phyloP scores from a whole-genome alignment of 208 protist species.

The Crithidia bombi region DNA sequence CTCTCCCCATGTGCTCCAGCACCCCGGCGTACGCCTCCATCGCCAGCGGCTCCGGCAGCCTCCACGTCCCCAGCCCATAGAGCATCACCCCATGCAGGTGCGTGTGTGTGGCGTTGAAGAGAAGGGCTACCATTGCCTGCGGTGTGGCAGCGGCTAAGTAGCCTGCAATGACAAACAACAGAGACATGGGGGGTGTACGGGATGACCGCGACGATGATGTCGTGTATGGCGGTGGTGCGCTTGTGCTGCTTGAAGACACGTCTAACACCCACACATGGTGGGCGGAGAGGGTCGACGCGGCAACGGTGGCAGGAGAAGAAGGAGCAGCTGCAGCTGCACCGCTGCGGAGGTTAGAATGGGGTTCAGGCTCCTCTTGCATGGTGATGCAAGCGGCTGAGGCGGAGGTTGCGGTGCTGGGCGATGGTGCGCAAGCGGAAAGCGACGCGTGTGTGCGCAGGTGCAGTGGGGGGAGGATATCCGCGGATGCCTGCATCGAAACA shows the following conservation, averaged over 20 bases:
- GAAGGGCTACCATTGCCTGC: constrained; percentile 43
- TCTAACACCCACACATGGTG: constrained; percentile 77
- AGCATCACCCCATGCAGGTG: constrained; percentile 66
- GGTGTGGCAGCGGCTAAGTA: constrained; percentile 62
- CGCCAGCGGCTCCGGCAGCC: constrained; percentile 44
- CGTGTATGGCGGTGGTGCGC: too few relatives aligned
- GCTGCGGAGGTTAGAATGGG: too few relatives aligned
- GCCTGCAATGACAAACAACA: constrained; percentile 62
- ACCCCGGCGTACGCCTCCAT: constrained; percentile 34
- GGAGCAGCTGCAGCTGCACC: background rate
- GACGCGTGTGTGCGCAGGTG: constrained; percentile 9
- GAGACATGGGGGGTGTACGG: constrained; percentile 32
- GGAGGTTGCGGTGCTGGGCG: too few relatives aligned
- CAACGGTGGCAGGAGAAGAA: background rate
- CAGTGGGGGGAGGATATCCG: constrained; percentile 21
- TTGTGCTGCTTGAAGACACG: constrained; percentile 12
- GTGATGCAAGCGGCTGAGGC: too few relatives aligned
- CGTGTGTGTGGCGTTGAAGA: constrained; percentile 61
- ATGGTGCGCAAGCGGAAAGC: background rate
- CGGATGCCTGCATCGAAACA: constrained; percentile 20
- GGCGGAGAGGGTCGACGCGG: constrained; percentile 38
- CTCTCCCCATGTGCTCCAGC: constrained; percentile 43
- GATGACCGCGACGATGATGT: background rate
- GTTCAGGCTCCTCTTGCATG: too few relatives aligned
- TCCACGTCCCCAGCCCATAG: constrained; percentile 64